phyloP scores from a whole-genome alignment of 192 early-diverging fungal genomes.

The Coemansia sp. region DNA sequence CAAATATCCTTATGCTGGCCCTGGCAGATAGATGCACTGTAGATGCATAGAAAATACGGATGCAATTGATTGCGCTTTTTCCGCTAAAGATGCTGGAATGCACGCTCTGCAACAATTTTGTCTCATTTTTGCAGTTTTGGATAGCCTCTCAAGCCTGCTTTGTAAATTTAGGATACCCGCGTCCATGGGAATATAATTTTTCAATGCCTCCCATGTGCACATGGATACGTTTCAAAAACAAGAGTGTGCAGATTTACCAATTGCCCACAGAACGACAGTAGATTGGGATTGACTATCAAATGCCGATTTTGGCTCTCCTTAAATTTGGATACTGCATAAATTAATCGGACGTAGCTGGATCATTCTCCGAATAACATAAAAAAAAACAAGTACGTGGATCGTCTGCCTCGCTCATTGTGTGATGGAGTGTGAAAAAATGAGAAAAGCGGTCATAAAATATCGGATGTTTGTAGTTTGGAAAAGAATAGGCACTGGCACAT shows the following conservation, averaged over 20 bases:
- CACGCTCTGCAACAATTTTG: no score
- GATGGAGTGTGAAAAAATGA: neutral
- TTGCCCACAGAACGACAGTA: constrained; percentile 1
- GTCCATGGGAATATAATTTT: constrained; percentile 3
- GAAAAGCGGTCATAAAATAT: neutral
- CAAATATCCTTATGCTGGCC: no score
- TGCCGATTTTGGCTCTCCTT: constrained; percentile 8
- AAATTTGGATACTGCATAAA: constrained; percentile 39
- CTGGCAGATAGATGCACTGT: no score
- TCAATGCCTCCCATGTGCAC: neutral
- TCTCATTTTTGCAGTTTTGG: no score
- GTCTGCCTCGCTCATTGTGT: constrained; percentile 5
- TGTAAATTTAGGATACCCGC: constrained; percentile 1
- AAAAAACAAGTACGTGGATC: neutral
- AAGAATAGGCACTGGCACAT: constrained; percentile 1
- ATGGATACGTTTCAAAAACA: neutral
- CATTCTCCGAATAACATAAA: constrained; percentile 3
- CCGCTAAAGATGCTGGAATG: no score
- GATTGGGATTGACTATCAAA: constrained; percentile 12
- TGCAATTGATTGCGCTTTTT: no score
- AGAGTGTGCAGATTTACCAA: neutral
- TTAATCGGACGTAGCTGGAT: constrained; percentile 21
- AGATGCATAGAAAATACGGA: neutral
- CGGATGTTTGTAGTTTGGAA: constrained; percentile 9
- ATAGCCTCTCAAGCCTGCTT: no score